Evolutionary conservation across 2,329 filamentous ascomycete genomes (phyloP), one percentile per base, ranked within the genome.

Genomic region (Aspergillus quadrilineatus): DNA sequence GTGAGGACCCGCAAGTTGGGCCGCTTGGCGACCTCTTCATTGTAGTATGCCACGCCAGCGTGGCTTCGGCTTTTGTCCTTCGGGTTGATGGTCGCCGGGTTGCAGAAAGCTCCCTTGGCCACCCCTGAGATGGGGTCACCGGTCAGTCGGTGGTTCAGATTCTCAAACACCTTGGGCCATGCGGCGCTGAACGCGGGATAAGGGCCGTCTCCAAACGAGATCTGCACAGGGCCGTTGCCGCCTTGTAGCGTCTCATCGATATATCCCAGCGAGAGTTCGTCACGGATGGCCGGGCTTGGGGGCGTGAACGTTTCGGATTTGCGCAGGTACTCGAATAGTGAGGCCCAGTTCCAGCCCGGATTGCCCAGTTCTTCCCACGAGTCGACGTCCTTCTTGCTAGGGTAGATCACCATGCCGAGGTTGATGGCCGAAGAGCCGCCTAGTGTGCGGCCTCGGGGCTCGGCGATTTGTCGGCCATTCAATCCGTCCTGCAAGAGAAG

Each of bases 371-470:
- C 65, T 37, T 71, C 70, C 79, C 80, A 82, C 1, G 70, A 67
- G 49, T 80, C 68, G 47, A 79, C 79, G 45, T 78, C 77, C 1
- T 67, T 65, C n/a, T 65, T 62, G 5, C 55, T 51, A 4, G 64
- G 64, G 26, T 63, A 64, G 8, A 65, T 43, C 14, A 64, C 28
- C 8, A 58, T 50, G n/a, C 67, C 69, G 39, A 79, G 75, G 58
- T 81, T 81, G 34, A 81, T 58, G 0, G 77, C 72, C 9, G 70
- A 77, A 14, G 75, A 77, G 8, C 80, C 81, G 4, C 80, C 80
- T 0, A 83, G 70, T 0, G 80, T 76, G 50, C 78, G 78, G 34
- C 78, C 80, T 4, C 78, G 72, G 26, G 75, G 74, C 36, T 79
- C 76, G 2, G 65, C 53, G 14, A 80, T 75, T 3, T 71, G 62